A percentile compares a stretch with the other conserved stretches of the same genome.
phyloP scores from a whole-genome alignment of 108 stramenopile species.

The Nitzschia putrida region DNA sequence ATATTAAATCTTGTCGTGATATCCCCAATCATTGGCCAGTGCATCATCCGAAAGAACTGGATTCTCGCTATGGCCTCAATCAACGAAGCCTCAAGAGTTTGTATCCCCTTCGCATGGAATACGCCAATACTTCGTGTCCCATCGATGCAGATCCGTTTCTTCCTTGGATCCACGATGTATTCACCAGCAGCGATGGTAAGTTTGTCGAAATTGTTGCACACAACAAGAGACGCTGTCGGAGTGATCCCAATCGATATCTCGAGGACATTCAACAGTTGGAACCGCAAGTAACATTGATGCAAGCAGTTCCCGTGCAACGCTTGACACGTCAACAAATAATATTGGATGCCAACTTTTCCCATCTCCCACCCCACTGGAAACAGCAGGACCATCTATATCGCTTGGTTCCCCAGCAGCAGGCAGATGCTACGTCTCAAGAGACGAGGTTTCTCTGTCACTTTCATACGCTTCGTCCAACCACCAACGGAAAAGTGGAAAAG shows the following conservation, averaged over 20 bases:
- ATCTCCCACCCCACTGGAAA: background rate
- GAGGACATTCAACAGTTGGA: slow-evolving; percentile 60
- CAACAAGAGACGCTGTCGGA: slow-evolving; percentile 65
- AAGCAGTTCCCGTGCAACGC: slow-evolving; percentile 57
- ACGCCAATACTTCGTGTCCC: slow-evolving; percentile 42
- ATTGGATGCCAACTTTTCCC: slow-evolving; percentile 32
- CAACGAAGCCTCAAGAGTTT: slow-evolving; percentile 13
- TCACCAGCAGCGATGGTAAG: slow-evolving; percentile 22
- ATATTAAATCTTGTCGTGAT: slow-evolving; percentile 47
- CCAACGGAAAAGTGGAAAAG: background rate
- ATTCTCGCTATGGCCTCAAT: slow-evolving; percentile 39
- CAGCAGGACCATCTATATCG: slow-evolving; percentile 6
- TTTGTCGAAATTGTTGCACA: slow-evolving; percentile 54
- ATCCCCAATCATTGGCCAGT: slow-evolving; percentile 62
- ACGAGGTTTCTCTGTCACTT: slow-evolving; percentile 44
- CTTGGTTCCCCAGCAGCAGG: slow-evolving; percentile 6
- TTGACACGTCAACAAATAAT: background rate
- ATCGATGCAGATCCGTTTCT: slow-evolving; percentile 64
- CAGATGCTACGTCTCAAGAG: slow-evolving; percentile 35
- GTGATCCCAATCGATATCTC: slow-evolving; percentile 26
- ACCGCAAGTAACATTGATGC: slow-evolving; percentile 69
- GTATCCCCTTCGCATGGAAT: slow-evolving; percentile 48
- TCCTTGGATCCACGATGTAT: slow-evolving; percentile 72
- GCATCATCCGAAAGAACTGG: slow-evolving; percentile 42
- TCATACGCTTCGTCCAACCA: slow-evolving; percentile 19